These are phyloP conservation scores for Helianthus annuus DNA, from an alignment of 129 eudicot genomes.

Conservation along the genomic window HanXRQr2.0-SUNRISE NC_035435.2:169376624-169377123, in stretches of 20 bases:
- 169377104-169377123: too few relatives aligned
- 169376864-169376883: neutral
- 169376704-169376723: neutral
- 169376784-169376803: neutral
- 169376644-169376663: neutral
- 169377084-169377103: too few relatives aligned
- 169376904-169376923: constrained; percentile 10
- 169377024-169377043: too few relatives aligned
- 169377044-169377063: too few relatives aligned
- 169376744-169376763: neutral
- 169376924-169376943: neutral
- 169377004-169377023: too few relatives aligned
- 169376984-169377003: too few relatives aligned
- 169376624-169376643: neutral
- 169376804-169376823: constrained; percentile 9
- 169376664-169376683: neutral
- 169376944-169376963: neutral
- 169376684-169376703: constrained; percentile 2
- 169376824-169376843: constrained; percentile 16
- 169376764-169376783: neutral
- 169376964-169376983: neutral
- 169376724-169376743: neutral
- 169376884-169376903: constrained; percentile 31
- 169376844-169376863: constrained; percentile 26
- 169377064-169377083: too few relatives aligned